These are phyloP conservation scores for Suillus cothurnatus DNA, from an alignment of 768 basidiomycete genomes.

Conservation along the genomic window DNA sequence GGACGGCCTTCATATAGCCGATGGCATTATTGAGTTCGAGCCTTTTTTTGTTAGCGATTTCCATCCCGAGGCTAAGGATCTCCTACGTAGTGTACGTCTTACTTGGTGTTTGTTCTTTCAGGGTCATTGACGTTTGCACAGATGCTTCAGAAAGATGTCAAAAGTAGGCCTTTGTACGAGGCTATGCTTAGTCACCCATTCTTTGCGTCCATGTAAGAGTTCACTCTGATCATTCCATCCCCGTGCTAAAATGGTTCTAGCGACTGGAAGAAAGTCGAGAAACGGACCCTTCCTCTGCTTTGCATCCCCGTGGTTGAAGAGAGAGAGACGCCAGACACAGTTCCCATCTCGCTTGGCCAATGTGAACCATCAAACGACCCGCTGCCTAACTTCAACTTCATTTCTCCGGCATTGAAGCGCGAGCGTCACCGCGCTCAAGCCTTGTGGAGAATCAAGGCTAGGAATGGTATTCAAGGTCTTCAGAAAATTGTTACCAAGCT, in stretches of 20 bases:
- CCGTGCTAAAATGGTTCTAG: background rate
- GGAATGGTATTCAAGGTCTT: background rate
- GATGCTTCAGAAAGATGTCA: conserved; percentile 15
- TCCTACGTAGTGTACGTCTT: conserved; percentile 4
- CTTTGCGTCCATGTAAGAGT: conserved; percentile 11
- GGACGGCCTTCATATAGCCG: background rate
- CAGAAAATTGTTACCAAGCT: background rate
- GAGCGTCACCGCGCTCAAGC: conserved; percentile 3
- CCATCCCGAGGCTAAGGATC: conserved; percentile 4
- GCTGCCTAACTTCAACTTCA: conserved; percentile 9
- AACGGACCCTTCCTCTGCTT: conserved; percentile 4
- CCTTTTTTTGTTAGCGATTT: background rate
- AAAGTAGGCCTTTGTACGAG: conserved; percentile 8
- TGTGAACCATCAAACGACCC: conserved; percentile 11
- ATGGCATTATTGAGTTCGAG: background rate
- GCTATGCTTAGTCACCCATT: conserved; percentile 13
- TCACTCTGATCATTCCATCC: background rate
- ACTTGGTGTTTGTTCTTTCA: background rate
- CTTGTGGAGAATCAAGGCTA: background rate
- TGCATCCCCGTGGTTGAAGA: background rate
- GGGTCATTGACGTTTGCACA: conserved; percentile 3
- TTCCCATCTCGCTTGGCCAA: background rate
- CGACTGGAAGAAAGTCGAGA: conserved; percentile 12
- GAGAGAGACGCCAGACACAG: background rate
- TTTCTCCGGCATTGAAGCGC: conserved; percentile 3